phyloP scores from a whole-genome alignment of 2,329 filamentous ascomycete species.

The Aspergillus amoenus region DNA sequence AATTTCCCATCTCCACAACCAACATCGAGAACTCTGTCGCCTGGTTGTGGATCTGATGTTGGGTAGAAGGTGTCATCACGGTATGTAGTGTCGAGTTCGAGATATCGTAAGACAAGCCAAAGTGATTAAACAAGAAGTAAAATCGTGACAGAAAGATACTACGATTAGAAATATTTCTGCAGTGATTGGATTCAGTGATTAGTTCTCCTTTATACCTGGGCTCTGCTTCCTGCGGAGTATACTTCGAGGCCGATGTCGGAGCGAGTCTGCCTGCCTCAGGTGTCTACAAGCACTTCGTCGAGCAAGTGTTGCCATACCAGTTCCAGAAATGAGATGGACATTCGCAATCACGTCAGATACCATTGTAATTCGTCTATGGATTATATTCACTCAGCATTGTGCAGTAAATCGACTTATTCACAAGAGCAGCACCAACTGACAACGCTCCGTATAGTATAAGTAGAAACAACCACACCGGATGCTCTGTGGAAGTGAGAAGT shows the following conservation, averaged over 20 bases:
- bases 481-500: too few relatives aligned
- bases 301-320: neutral
- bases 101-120: neutral
- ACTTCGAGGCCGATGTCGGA: neutral
- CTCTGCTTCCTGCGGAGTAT: neutral
- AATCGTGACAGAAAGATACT: neutral
- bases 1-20: constrained; percentile 66
- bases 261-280: neutral
- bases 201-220: neutral
- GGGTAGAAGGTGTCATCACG: neutral
- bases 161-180: neutral
- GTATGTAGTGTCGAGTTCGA: neutral
- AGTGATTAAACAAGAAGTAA: neutral
- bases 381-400: too few relatives aligned
- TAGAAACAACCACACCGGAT: too few relatives aligned
- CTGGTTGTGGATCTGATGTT: constrained; percentile 49
- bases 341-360: constrained; percentile 14
- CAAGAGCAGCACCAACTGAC: too few relatives aligned
- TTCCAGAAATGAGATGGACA: too few relatives aligned
- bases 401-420: too few relatives aligned
- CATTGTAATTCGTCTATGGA: constrained; percentile 33
- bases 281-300: too few relatives aligned
- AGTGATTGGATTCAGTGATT: neutral
- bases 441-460: too few relatives aligned
- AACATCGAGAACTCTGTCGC: constrained; percentile 61